These are phyloP conservation scores for Endoconidiophora laricicola DNA, from an alignment of 2,329 filamentous ascomycete species.

Conservation along the genomic window DNA sequence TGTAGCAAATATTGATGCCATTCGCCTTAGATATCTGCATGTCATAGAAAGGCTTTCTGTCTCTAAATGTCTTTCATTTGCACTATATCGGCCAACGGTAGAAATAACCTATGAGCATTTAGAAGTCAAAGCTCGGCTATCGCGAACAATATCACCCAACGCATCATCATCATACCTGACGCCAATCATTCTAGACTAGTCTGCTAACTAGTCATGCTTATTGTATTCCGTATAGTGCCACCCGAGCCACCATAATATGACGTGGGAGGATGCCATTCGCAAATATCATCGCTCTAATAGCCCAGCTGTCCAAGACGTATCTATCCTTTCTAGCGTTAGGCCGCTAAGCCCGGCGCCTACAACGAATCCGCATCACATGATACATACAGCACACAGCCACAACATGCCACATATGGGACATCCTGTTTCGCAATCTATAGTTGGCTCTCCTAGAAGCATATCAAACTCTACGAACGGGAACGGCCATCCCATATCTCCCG, in stretches of 20 bases:
- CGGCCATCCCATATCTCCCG: neutral
- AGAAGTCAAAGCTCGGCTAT: neutral
- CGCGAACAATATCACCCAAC: too few species aligned
- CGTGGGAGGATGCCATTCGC: slow-evolving; percentile 39
- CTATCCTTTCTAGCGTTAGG: slow-evolving; percentile 24
- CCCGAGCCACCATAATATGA: slow-evolving; percentile 43
- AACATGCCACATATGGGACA: neutral
- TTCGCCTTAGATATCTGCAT: too few species aligned
- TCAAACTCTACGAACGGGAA: too few species aligned
- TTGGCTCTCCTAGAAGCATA: too few species aligned
- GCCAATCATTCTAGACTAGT: neutral
- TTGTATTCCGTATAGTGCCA: slow-evolving; percentile 29
- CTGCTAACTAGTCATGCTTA: slow-evolving; percentile 3
- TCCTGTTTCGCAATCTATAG: neutral
- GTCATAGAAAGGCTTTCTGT: neutral
- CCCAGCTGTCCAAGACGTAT: slow-evolving; percentile 33
- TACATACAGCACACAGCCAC: neutral
- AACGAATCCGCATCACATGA: slow-evolving; percentile 14
- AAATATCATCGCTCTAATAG: slow-evolving; percentile 38
- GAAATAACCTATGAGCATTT: too few species aligned
- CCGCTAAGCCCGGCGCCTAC: slow-evolving; percentile 30
- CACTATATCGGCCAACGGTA: too few species aligned
- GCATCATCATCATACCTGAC: neutral
- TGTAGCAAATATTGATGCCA: too few species aligned
- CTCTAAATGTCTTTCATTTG: too few species aligned